Evolutionary conservation across 169 alveolate genomes (phyloP).

Genomic region (Hepatocystis sp.): DNA sequence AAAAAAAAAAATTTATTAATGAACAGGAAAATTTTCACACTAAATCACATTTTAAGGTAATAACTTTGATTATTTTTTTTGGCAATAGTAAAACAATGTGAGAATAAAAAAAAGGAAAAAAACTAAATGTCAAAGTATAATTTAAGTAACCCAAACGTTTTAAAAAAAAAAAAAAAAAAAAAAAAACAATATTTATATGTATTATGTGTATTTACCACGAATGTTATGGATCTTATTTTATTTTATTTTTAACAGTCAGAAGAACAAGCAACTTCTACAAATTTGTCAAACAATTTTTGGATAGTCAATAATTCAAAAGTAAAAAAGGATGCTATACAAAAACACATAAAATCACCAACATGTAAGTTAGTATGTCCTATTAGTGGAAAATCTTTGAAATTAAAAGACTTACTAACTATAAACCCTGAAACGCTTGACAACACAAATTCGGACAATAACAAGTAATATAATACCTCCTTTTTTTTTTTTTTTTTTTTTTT

Average conservation of each 20-base stretch:
- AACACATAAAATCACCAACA: conserved; percentile 49
- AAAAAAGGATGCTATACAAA: conserved; percentile 18
- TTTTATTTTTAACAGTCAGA: conserved; percentile 7
- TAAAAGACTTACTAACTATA: conserved; percentile 84
- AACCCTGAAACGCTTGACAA: conserved; percentile 80
- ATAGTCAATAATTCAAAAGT: conserved; percentile 11
- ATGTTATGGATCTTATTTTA: too few species aligned
- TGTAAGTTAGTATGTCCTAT: conserved; percentile 85
- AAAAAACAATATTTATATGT: too few species aligned
- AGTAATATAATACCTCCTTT: neutral
- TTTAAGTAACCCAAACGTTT: too few species aligned
- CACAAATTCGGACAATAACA: conserved; percentile 44
- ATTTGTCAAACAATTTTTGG: conserved; percentile 67
- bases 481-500: neutral
- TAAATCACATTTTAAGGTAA: conserved; percentile 60
- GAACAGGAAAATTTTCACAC: conserved; percentile 61
- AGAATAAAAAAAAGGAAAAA: too few species aligned
- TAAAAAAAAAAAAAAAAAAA: too few species aligned
- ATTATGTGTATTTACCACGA: too few species aligned
- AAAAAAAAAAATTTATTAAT: conserved; percentile 36
- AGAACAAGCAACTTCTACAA: conserved; percentile 9
- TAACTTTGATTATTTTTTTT: too few species aligned
- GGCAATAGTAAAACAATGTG: too few species aligned
- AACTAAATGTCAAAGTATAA: too few species aligned
- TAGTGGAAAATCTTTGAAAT: conserved; percentile 83